phyloP scores from a whole-genome alignment of 2,329 filamentous ascomycete genomes.

The Paraphoma chrysanthemicola region DNA sequence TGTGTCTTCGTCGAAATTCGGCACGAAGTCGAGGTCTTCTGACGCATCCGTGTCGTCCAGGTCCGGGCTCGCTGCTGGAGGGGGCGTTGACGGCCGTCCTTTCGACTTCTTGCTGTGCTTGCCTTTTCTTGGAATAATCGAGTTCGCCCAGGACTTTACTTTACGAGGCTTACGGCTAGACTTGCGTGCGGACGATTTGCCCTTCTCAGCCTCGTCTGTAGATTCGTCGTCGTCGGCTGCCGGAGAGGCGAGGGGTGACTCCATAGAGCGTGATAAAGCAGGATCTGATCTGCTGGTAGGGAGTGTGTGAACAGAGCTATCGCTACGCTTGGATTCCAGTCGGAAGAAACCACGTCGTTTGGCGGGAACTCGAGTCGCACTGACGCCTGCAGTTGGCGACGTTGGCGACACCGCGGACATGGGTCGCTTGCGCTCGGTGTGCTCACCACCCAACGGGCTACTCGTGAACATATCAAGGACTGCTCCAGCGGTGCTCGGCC shows the following conservation, averaged over 20 bases:
- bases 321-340: constrained; percentile 60
- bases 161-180: constrained; percentile 65
- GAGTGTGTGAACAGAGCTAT: constrained; percentile 42
- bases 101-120: constrained; percentile 59
- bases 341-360: constrained; percentile 50
- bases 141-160: constrained; percentile 75
- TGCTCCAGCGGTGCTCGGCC: constrained; percentile 76
- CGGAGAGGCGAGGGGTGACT: constrained; percentile 37
- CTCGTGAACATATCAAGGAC: constrained; percentile 61
- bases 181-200: constrained; percentile 59
- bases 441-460: constrained; percentile 30
- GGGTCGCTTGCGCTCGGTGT: constrained; percentile 41
- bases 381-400: constrained; percentile 7
- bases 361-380: constrained; percentile 18
- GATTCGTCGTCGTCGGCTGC: constrained; percentile 33
- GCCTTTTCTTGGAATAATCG: constrained; percentile 69
- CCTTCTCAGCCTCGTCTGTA: constrained; percentile 53
- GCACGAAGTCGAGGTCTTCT: constrained; percentile 47
- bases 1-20: constrained; percentile 51
- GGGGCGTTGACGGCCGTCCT: constrained; percentile 38
- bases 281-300: constrained; percentile 44
- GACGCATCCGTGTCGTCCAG: constrained; percentile 42
- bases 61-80: constrained; percentile 32
- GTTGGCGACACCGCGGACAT: constrained; percentile 44
- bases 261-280: constrained; percentile 35